Base-by-base conservation (phyloP, 2,329 filamentous ascomycete genomes). In the Sporothrix pseudoabietina region DNA sequence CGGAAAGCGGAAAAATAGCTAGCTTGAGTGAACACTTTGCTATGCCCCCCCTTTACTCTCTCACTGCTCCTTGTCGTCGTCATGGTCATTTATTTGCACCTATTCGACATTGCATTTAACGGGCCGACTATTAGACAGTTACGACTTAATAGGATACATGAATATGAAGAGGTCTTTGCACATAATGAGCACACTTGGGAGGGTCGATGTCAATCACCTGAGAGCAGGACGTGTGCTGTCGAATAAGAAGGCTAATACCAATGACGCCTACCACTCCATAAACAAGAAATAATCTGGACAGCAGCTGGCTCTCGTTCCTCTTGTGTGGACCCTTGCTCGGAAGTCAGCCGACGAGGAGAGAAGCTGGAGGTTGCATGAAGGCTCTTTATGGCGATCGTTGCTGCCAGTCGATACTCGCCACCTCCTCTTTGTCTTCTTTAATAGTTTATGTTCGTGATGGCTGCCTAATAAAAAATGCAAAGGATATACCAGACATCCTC, bases 101-200 rank as follows among this genome's bases (percentile, higher is more conserved):
- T 65, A 44, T 35, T 44, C n/a, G 59, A 57, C n/a, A 44, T 44
- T 65, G 59, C 35, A 65, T 65, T 35, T 44, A 68, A 68, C 63
- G 63, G 63, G 63, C 63, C 63, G 63, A 68, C 59, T 65, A 35
- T 26, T 35, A n/a, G 55, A 44, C 16, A n/a, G 35, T 26, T 41
- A 65, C 2, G 35, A 44, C 10, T 26, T 19, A 26, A 63, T 63
- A 63, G 44, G 19, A 44, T 3, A 35, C 35, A 39, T 9, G 12
- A 35, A 26, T 41, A 65, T 12, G 44, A 57, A 16, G 59, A 41
- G 16, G 35, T 44, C 39, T 44, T 26, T 44, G 59, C 59, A 26
- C 1, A 26, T 2, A 5, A 12, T 12, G 8, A 26, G 35, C 8
- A 39, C 35, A 35, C 35, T 14, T 14, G 16, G 19, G 16, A 0